Evolutionary conservation across 306 rosid genomes (phyloP).

Genomic region (Trifolium pratense): DNA sequence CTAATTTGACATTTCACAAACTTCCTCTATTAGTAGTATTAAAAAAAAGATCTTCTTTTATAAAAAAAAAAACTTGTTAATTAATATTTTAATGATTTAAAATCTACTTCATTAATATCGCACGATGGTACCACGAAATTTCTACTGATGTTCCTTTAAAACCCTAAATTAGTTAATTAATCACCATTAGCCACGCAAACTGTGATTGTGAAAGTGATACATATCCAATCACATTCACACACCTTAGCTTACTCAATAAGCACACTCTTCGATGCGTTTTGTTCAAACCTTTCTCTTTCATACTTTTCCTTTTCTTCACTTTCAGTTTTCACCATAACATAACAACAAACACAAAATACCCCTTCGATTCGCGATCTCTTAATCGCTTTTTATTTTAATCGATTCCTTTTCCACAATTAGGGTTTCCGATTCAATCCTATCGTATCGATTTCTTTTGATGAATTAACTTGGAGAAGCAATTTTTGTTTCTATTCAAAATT

Average conservation of each 20-base stretch:
- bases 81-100: background rate
- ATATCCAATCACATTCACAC: slow-evolving; percentile 4
- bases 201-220: background rate
- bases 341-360: too few species aligned
- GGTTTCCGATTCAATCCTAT: slow-evolving; percentile 23
- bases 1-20: too few species aligned
- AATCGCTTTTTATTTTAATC: background rate
- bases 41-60: too few species aligned
- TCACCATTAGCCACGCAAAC: background rate
- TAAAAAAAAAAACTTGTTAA: too few species aligned
- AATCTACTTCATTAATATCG: background rate
- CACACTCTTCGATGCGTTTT: slow-evolving; percentile 33
- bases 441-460: background rate
- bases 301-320: slow-evolving; percentile 22
- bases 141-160: background rate
- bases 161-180: background rate
- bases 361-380: background rate
- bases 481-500: slow-evolving; percentile 24
- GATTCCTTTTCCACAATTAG: slow-evolving; percentile 3
- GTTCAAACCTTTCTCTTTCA: slow-evolving; percentile 43
- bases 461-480: slow-evolving; percentile 24
- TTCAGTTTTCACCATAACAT: slow-evolving; percentile 21
- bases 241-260: slow-evolving; percentile 32
- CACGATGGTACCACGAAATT: slow-evolving; percentile 45
- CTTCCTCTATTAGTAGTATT: too few species aligned